These are phyloP conservation scores for Aegilops bicornis DNA, from an alignment of 176 grass and related monocot genomes.

Conservation along the genomic window DNA sequence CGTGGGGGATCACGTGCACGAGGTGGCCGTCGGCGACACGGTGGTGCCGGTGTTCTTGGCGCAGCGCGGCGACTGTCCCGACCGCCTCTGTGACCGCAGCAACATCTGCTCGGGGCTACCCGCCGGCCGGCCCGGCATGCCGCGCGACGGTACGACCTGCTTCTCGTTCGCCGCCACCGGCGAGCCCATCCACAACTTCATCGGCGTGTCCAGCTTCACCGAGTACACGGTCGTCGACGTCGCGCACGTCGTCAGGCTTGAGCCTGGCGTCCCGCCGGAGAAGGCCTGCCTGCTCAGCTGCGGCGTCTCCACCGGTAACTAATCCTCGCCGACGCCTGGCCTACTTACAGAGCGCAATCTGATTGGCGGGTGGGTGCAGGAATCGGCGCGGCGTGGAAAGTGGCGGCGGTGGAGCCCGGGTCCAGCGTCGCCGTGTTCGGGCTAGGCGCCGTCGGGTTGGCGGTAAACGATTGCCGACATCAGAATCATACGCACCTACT, in stretches of 20 bases:
- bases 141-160: constrained; percentile 51
- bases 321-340: background rate
- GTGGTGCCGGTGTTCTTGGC: constrained; percentile 62
- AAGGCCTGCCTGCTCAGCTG: constrained; percentile 74
- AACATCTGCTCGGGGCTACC: constrained; percentile 46
- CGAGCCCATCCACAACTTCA: constrained; percentile 50
- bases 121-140: constrained; percentile 10
- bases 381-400: constrained; percentile 61
- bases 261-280: constrained; percentile 14
- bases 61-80: constrained; percentile 51
- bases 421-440: constrained; percentile 64
- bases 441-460: constrained; percentile 63
- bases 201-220: constrained; percentile 59
- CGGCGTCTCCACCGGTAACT: constrained; percentile 53
- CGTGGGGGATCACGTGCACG: constrained; percentile 44
- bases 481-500: too few relatives aligned
- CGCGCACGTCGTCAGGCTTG: constrained; percentile 42
- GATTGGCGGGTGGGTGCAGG: constrained; percentile 3
- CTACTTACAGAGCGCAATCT: background rate
- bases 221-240: constrained; percentile 72
- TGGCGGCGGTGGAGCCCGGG: constrained; percentile 41
- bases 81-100: constrained; percentile 51
- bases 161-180: constrained; percentile 50
- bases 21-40: constrained; percentile 51
- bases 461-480: constrained; percentile 31